A percentile compares a stretch with the other conserved stretches of the same genome.
These are phyloP conservation scores for Prillingera fragicola DNA, from an alignment of 1,284 basidiomycete genomes.

Conservation along the genomic window DNA sequence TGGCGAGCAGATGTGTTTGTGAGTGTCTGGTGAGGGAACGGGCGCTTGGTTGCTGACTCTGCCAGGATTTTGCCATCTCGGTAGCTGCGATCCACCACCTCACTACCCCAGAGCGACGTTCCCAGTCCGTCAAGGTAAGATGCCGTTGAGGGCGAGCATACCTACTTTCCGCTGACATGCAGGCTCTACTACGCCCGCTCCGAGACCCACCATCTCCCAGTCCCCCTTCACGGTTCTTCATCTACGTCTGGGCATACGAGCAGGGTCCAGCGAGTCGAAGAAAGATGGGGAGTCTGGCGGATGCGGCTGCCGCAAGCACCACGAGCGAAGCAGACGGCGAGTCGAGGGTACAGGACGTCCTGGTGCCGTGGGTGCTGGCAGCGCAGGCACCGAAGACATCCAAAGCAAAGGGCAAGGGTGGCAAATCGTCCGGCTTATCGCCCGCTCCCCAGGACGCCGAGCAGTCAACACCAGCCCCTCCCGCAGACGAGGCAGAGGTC, in stretches of 20 bases:
- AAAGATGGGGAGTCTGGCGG: constrained; percentile 50
- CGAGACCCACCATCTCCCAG: constrained; percentile 48
- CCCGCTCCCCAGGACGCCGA: background rate
- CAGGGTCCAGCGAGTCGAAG: constrained; percentile 80
- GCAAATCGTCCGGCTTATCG: too few relatives aligned
- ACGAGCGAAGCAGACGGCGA: background rate
- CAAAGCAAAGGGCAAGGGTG: constrained; percentile 3
- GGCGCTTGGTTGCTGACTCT: background rate
- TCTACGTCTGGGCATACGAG: constrained; percentile 98
- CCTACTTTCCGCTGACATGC: too few relatives aligned
- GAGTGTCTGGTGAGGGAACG: constrained; percentile 41
- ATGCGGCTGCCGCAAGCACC: constrained; percentile 27
- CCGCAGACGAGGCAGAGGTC: constrained; percentile 43
- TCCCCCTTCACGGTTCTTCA: constrained; percentile 66
- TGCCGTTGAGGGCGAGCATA: background rate
- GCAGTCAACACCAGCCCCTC: background rate
- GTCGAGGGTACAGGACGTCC: constrained; percentile 56
- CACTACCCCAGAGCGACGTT: constrained; percentile 66
- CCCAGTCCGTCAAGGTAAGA: constrained; percentile 64
- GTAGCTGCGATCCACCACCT: constrained; percentile 94
- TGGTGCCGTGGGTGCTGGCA: constrained; percentile 62
- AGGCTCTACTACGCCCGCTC: constrained; percentile 64
- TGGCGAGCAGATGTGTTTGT: constrained; percentile 77
- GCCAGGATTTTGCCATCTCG: constrained; percentile 88
- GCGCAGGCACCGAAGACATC: constrained; percentile 16